A percentile compares a stretch with the other conserved stretches of the same genome.
Evolutionary conservation across 179 eudicot genomes (phyloP).

Genomic region (Heliamphora pulchella): DNA sequence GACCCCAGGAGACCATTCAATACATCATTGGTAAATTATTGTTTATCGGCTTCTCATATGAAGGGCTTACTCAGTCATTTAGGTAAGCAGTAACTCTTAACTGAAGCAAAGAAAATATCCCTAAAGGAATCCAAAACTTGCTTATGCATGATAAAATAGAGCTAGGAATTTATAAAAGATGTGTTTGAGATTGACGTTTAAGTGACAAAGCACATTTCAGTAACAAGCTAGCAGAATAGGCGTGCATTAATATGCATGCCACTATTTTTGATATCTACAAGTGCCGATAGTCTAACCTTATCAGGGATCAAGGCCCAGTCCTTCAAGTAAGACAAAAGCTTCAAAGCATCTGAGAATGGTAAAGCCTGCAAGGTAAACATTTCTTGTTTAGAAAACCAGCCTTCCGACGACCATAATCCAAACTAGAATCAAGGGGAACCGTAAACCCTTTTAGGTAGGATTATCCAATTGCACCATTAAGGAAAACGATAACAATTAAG

Average conservation of each 20-base stretch:
- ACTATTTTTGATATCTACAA: neutral
- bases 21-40: neutral
- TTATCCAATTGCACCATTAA: neutral
- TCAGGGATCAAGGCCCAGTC: slow-evolving; percentile 63
- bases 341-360: slow-evolving; percentile 91
- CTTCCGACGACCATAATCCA: slow-evolving; percentile 2
- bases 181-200: too few species aligned
- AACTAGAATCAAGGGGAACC: neutral
- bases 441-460: neutral
- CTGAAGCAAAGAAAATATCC: neutral
- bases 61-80: neutral
- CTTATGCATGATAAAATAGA: neutral
- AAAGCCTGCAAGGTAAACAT: slow-evolving; percentile 55
- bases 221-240: neutral
- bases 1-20: neutral
- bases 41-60: neutral
- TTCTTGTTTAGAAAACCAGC: slow-evolving; percentile 21
- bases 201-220: neutral
- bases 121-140: neutral
- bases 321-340: slow-evolving; percentile 73
- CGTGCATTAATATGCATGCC: neutral
- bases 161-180: neutral
- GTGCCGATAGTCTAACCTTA: slow-evolving; percentile 46
- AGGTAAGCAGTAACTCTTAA: neutral
- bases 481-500: neutral